Percentiles rank a stretch among this genome's conserved stretches.
phyloP scores from a whole-genome alignment of 139 green algal genomes.

The Deuterostichococcus epilithicus region DNA sequence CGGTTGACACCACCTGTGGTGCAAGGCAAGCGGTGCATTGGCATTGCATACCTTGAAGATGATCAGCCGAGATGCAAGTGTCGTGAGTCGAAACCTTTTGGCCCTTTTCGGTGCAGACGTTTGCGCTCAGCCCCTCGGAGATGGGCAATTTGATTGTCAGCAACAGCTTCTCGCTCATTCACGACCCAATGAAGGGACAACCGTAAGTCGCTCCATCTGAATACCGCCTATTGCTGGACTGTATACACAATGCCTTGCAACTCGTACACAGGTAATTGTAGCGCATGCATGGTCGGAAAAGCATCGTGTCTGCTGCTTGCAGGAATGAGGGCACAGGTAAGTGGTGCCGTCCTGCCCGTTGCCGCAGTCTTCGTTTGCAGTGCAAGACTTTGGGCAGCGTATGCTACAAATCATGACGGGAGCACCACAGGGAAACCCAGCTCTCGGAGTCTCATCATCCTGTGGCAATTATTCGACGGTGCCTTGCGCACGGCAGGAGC shows the following conservation, averaged over 20 bases:
- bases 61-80: not conserved
- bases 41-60: not conserved
- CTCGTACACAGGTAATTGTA: not conserved
- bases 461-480: too few relatives aligned
- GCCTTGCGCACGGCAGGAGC: too few relatives aligned
- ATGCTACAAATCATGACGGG: too few relatives aligned
- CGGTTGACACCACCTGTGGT: not conserved
- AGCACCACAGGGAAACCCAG: too few relatives aligned
- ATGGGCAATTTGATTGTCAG: not conserved
- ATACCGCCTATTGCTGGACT: not conserved
- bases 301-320: not conserved
- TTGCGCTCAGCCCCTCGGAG: slow-evolving; percentile 2
- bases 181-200: slow-evolving; percentile 6
- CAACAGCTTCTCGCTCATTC: not conserved
- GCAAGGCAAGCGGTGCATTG: not conserved
- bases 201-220: not conserved
- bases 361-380: too few relatives aligned
- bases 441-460: too few relatives aligned
- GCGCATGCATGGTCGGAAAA: not conserved
- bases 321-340: not conserved
- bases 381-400: too few relatives aligned
- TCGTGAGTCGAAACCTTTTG: slow-evolving; percentile 1
- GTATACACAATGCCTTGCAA: not conserved
- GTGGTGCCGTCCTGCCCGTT: not conserved
- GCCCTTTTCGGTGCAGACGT: slow-evolving; percentile 6